phyloP scores from a whole-genome alignment of 2,329 filamentous ascomycete genomes.

The Cercospora sp. region DNA sequence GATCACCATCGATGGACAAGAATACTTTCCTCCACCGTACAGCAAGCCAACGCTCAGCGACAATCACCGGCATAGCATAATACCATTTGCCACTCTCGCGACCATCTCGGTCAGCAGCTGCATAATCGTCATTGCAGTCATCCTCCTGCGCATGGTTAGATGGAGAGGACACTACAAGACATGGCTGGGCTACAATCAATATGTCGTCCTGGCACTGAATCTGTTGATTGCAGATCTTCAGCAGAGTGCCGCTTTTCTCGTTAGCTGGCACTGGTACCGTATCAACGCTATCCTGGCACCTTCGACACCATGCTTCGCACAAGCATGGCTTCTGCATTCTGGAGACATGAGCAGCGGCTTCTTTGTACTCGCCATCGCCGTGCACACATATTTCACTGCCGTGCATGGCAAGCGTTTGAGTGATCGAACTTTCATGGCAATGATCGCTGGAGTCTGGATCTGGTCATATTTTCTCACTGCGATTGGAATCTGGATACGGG shows the following conservation, averaged over 20 bases:
- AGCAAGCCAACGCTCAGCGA: conserved; percentile 28
- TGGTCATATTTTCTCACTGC: conserved; percentile 61
- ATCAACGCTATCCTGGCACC: conserved; percentile 56
- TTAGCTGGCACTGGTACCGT: conserved; percentile 61
- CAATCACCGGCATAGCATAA: conserved; percentile 32
- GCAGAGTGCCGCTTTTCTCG: conserved; percentile 63
- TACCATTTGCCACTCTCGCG: conserved; percentile 34
- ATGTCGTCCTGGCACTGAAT: conserved; percentile 69
- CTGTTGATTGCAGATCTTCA: conserved; percentile 67
- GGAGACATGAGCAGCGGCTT: conserved; percentile 66
- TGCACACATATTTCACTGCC: conserved; percentile 66
- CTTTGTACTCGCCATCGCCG: conserved; percentile 65
- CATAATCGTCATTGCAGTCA: conserved; percentile 35
- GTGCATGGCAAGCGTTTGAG: conserved; percentile 57
- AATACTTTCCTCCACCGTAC: conserved; percentile 37
- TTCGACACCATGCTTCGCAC: conserved; percentile 58
- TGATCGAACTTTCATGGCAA: conserved; percentile 52
- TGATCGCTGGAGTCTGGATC: conserved; percentile 56
- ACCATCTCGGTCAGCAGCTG: conserved; percentile 35
- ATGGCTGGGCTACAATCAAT: conserved; percentile 57
- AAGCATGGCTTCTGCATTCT: conserved; percentile 68
- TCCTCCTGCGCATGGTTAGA: conserved; percentile 33
- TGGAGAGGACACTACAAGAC: conserved; percentile 37
- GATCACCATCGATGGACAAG: conserved; percentile 25
- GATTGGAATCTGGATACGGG: conserved; percentile 50